Evolutionary conservation across 1,284 basidiomycete species (phyloP), one percentile per base, ranked within the genome.

Genomic region (Ganoderma lucidum): DNA sequence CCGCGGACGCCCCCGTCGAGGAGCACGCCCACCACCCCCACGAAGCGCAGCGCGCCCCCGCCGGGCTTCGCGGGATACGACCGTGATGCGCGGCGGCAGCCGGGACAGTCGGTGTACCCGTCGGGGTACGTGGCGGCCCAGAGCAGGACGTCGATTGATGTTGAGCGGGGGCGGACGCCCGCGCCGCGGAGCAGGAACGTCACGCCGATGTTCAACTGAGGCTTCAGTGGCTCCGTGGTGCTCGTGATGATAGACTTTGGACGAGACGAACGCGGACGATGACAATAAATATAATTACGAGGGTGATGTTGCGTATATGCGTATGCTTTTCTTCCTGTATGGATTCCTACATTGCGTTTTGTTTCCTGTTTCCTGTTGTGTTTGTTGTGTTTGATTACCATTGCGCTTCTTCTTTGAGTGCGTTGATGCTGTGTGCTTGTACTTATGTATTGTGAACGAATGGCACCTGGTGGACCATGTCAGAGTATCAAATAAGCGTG

Each of bases 151-250:
- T 60, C 58, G 58, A 23, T 60, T 17, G 67, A 68, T n/a, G 55
- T 63, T 3, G 67, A 53, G 15, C 63, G 62, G 3, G 66, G 35
- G 30, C 44, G 59, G n/a, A 37, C 55, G 8, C 69, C 67, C 2
- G 42, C 55, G 8, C 69, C 67, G 9, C 66, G 67, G 41, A 71
- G 72, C 55, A 56, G 72, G 68, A 73, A 73, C 64, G 72, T 73
- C 23, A 73, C 72, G 45, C 72, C 72, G 51, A 73, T 73, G 70
- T 73, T 73, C 66, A 70, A 70, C 59, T 73, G 64, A 70, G 60
- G 35, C 8, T 12, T 8, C 23, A 23, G 23, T 23, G 35, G 23
- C n/a, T 14, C 8, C 9, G 9, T 55, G 41, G 35, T 23, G n/a
- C 6, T 17, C n/a, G 39, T 17, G 55, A 45, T 45, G 39, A 61